A percentile compares a stretch with the other conserved stretches of the same genome.
Evolutionary conservation across 139 green algal species (phyloP).

Genomic region (Closterium sp.): DNA sequence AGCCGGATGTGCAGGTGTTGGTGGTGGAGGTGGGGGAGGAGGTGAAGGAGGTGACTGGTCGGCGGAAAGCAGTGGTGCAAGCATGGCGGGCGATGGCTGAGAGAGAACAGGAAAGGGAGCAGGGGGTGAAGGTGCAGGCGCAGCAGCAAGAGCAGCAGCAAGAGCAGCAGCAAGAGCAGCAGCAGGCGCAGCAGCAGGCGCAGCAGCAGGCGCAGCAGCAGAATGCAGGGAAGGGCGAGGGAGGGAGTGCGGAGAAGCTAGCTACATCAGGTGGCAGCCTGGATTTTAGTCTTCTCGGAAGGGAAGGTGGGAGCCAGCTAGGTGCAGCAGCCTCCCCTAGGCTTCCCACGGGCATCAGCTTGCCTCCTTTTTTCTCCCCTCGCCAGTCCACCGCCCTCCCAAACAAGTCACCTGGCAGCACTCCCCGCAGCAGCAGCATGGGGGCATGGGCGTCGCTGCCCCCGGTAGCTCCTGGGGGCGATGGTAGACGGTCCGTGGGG

Average conservation of each 20-base stretch:
- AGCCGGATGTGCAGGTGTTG: slow-evolving; percentile 38
- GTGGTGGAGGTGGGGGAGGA: slow-evolving; percentile 1
- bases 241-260: background rate
- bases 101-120: background rate
- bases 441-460: background rate
- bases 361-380: no score
- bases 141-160: background rate
- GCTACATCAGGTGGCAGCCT: background rate
- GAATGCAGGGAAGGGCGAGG: background rate
- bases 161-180: background rate
- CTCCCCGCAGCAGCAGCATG: background rate
- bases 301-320: background rate
- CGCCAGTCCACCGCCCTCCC: no score
- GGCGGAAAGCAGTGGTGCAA: background rate
- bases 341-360: no score
- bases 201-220: background rate
- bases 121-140: background rate
- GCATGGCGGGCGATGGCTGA: background rate
- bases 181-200: background rate
- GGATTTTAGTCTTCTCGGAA: background rate
- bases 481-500: background rate
- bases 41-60: background rate
- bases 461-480: background rate
- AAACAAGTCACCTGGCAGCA: no score
- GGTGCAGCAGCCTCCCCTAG: background rate